Percentiles rank a stretch among this genome's conserved stretches.
Conservation (phyloP, 2,329 filamentous ascomycete species). For the Trichoderma koningiopsis region DNA sequence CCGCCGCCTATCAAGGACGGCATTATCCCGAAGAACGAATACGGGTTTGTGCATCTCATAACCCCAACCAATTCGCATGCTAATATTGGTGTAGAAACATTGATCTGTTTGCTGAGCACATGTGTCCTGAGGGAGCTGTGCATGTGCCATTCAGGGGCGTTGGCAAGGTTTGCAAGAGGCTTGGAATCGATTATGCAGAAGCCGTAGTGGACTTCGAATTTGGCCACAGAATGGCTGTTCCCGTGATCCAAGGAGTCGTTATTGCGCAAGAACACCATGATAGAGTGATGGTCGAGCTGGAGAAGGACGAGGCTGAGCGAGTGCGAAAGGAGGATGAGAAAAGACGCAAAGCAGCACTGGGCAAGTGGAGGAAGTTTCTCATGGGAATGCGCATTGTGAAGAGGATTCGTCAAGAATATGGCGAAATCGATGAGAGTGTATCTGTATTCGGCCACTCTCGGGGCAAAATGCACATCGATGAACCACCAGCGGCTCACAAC, state of each 20-base stretch:
- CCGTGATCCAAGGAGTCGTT: conserved; percentile 87
- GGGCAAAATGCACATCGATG: conserved; percentile 23
- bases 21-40: conserved; percentile 88
- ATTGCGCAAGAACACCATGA: conserved; percentile 79
- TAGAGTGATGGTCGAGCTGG: conserved; percentile 74
- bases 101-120: conserved; percentile 89
- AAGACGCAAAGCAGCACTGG: conserved; percentile 70
- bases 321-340: conserved; percentile 82
- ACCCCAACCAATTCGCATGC: background rate
- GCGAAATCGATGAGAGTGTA: conserved; percentile 56
- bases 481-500: conserved; percentile 38
- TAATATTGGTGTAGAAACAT: conserved; percentile 64
- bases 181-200: conserved; percentile 88
- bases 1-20: conserved; percentile 83
- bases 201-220: conserved; percentile 97
- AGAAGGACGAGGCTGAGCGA: conserved; percentile 74
- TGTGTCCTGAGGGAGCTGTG: conserved; percentile 82
- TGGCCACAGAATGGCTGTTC: conserved; percentile 89
- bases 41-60: conserved; percentile 54
- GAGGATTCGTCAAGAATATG: conserved; percentile 76
- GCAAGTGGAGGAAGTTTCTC: conserved; percentile 82
- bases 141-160: conserved; percentile 81
- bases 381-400: conserved; percentile 83
- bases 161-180: conserved; percentile 76
- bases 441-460: conserved; percentile 58